A percentile compares a stretch with the other conserved stretches of the same genome.
phyloP scores from a whole-genome alignment of 306 rosid species.

The Benincasa hispida region DNA sequence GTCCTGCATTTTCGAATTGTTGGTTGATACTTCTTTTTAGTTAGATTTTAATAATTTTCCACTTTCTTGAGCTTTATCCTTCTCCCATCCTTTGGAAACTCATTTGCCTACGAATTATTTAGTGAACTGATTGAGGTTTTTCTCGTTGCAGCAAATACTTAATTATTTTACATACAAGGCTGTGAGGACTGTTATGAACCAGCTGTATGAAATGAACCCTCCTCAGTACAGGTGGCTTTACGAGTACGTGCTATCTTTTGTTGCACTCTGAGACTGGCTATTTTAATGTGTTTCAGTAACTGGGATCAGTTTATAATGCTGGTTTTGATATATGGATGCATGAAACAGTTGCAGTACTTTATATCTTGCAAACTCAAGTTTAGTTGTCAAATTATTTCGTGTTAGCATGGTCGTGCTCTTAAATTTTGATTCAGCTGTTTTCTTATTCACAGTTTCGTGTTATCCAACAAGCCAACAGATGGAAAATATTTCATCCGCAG shows the following conservation, averaged over 20 bases:
- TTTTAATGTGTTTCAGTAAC: not conserved
- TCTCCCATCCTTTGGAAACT: not conserved
- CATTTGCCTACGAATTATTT: not conserved
- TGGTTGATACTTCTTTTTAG: not conserved
- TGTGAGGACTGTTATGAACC: constrained; percentile 89
- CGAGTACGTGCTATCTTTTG: constrained; percentile 44
- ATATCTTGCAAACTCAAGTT: not conserved
- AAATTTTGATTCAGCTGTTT: constrained; percentile 1
- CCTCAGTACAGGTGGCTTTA: constrained; percentile 82
- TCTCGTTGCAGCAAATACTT: constrained; percentile 67
- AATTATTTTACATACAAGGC: constrained; percentile 93
- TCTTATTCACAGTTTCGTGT: constrained; percentile 50
- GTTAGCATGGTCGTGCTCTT: not conserved
- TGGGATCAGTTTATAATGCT: not conserved
- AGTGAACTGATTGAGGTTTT: constrained; percentile 13
- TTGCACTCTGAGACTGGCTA: not conserved
- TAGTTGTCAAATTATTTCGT: not conserved
- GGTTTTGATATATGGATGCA: not conserved
- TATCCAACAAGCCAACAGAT: constrained; percentile 60
- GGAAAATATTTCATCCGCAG: constrained; percentile 64
- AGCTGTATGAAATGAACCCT: constrained; percentile 90
- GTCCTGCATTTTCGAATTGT: not conserved
- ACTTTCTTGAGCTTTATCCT: not conserved
- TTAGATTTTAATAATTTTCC: not conserved
- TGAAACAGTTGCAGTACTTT: not conserved